Base-by-base conservation (phyloP, 192 early-diverging fungal genomes). In the Podila epicladia region DNA sequence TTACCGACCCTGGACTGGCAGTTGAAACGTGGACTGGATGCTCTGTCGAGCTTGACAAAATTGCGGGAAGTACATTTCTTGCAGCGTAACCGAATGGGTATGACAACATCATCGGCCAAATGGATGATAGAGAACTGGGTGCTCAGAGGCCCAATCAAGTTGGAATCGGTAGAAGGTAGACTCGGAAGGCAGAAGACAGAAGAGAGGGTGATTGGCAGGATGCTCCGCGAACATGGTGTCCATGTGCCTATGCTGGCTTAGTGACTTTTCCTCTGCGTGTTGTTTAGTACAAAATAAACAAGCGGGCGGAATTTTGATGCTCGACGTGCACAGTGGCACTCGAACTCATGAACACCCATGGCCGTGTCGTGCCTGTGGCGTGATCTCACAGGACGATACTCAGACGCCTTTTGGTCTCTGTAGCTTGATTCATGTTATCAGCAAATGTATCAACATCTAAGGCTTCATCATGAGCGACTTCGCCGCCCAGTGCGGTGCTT, bases 71-170 rank as follows among this genome's bases (percentile, higher is more conserved):
- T 55, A 26, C 53, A 26, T n/a, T 55, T 55, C n/a, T 11, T 24
- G 24, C 12, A 55, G 11, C 20, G 53, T 22, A n/a, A 55, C 20
- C 22, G 53, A n/a, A 55, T 55, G 53, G 53, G 53, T n/a, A 55
- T 55, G 53, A 55, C 53, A 3, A 55, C 24, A 11, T 24, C 53
- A 24, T 55, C 53, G 2, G 53, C 24, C 8, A 26, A 55, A n/a
- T 55, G 53, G 53, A 55, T 55, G 53, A 26, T 55, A 8, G n/a
- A 55, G 53, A n/a, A 55, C 11, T 55, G 53, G 53, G 53, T 55
- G n/a, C 8, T 26, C 20, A 26, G 9, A 26, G 53, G 53, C 17
- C 41, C 41, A 45, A 15, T 45, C 8, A n/a, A 24, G 24, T n/a
- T 55, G n/a, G 11, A 26, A 1, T 55, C 53, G 11, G 53, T 55